These are phyloP conservation scores for Coemansia sp. DNA, from an alignment of 192 early-diverging fungal species.

Conservation along the genomic window DNA sequence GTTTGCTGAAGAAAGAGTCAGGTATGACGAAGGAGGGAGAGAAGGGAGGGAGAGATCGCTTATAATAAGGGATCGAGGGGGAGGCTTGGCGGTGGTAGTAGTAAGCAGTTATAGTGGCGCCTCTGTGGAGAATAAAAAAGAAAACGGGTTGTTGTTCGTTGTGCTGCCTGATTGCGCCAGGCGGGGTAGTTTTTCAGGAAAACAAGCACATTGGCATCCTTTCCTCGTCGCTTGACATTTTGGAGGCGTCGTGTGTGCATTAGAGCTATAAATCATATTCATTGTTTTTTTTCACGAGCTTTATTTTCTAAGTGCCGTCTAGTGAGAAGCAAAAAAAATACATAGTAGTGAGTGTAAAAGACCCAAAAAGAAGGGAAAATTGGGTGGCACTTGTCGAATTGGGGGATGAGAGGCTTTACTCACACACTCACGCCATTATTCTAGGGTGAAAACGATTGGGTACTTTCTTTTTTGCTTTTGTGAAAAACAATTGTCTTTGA, in stretches of 20 bases:
- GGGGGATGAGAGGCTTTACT: constrained; percentile 5
- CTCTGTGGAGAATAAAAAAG: background rate
- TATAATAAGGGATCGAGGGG: background rate
- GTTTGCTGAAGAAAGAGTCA: background rate
- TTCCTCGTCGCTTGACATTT: background rate
- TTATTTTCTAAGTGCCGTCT: background rate
- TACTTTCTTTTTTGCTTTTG: background rate
- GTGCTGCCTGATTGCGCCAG: background rate
- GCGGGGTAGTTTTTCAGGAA: background rate
- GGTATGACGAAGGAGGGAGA: background rate
- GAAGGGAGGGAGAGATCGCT: background rate
- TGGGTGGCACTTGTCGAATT: background rate
- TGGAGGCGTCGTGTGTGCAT: background rate
- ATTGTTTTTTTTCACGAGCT: background rate
- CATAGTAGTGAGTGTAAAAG: background rate
- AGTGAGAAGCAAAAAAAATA: background rate
- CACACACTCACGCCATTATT: constrained; percentile 23
- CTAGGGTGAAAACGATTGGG: background rate
- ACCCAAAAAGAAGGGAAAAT: background rate
- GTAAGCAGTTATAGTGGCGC: background rate
- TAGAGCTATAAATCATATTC: background rate
- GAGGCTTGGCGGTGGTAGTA: background rate
- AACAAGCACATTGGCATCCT: background rate
- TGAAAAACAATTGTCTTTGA: background rate
- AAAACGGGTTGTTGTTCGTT: background rate